Evolutionary conservation across 179 eudicot species (phyloP).

Genomic region (Nepenthes alata): DNA sequence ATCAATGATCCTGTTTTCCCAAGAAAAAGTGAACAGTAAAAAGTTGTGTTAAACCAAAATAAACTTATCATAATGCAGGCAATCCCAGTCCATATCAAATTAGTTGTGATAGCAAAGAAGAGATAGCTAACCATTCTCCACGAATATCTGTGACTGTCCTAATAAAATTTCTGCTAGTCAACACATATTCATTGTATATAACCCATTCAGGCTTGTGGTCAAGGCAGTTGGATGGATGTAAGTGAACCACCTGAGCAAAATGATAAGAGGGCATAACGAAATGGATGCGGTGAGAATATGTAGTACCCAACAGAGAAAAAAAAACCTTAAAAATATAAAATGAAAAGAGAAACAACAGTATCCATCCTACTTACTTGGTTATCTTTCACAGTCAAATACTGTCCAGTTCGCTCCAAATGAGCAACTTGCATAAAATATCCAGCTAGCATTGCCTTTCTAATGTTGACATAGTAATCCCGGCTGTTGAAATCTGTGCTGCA

Average conservation of each 20-base stretch:
- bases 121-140: slow-evolving; percentile 76
- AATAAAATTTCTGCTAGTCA: slow-evolving; percentile 80
- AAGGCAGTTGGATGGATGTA: slow-evolving; percentile 93
- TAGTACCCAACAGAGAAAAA: not conserved
- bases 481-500: slow-evolving; percentile 94
- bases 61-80: not conserved
- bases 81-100: not conserved
- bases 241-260: slow-evolving; percentile 57
- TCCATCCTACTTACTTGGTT: slow-evolving; percentile 48
- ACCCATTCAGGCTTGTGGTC: slow-evolving; percentile 99
- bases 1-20: slow-evolving; percentile 62
- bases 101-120: not conserved
- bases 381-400: slow-evolving; percentile 87
- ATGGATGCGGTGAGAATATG: too few species aligned
- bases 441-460: slow-evolving; percentile 91
- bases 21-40: not conserved
- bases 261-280: not conserved
- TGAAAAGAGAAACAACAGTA: too few species aligned
- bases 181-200: slow-evolving; percentile 84
- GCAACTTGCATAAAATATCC: slow-evolving; percentile 99
- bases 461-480: slow-evolving; percentile 85
- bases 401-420: slow-evolving; percentile 82
- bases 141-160: slow-evolving; percentile 87
- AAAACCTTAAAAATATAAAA: not conserved
- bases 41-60: not conserved